A percentile compares a stretch with the other conserved stretches of the same genome.
Conservation (phyloP, 305 asterid species). For the Caryopteris hybrid region DNA sequence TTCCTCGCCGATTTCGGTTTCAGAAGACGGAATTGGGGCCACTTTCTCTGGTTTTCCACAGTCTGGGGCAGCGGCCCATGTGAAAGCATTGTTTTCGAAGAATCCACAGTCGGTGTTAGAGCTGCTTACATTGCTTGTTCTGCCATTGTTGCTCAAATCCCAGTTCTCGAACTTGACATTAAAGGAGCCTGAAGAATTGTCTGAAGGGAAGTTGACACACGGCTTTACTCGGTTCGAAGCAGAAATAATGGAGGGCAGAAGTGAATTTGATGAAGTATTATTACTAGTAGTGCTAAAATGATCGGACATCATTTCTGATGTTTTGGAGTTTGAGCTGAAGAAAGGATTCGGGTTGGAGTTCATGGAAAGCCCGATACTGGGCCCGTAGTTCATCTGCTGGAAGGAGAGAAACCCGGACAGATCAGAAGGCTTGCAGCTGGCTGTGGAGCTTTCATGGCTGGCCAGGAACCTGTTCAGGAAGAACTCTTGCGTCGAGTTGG, state of each 20-base stretch:
- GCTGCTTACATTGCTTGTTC: neutral
- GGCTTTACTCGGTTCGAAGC: conserved; percentile 16
- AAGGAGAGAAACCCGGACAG: conserved; percentile 49
- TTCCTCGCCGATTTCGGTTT: conserved; percentile 25
- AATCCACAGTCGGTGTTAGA: no score
- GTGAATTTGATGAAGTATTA: neutral
- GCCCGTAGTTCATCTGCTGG: conserved; percentile 32
- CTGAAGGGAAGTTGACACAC: conserved; percentile 17
- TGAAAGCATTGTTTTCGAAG: conserved; percentile 16
- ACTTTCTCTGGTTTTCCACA: conserved; percentile 40
- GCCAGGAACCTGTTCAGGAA: conserved; percentile 53
- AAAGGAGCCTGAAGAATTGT: conserved; percentile 10
- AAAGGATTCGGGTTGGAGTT: conserved; percentile 30
- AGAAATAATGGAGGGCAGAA: conserved; percentile 17
- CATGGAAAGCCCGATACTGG: conserved; percentile 36
- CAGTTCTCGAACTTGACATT: conserved; percentile 40
- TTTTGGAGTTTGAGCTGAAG: conserved; percentile 31
- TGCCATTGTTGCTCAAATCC: conserved; percentile 32
- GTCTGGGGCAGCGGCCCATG: conserved; percentile 26
- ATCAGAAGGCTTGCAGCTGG: conserved; percentile 18
- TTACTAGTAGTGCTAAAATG: conserved; percentile 21
- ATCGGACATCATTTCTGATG: conserved; percentile 26
- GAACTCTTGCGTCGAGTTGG: conserved; percentile 59
- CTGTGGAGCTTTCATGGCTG: conserved; percentile 32
- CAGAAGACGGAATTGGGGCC: conserved; percentile 5